Percentiles rank a stretch among this genome's conserved stretches.
Conservation (phyloP, 139 green algal genomes). For the Micromonas commoda region DNA sequence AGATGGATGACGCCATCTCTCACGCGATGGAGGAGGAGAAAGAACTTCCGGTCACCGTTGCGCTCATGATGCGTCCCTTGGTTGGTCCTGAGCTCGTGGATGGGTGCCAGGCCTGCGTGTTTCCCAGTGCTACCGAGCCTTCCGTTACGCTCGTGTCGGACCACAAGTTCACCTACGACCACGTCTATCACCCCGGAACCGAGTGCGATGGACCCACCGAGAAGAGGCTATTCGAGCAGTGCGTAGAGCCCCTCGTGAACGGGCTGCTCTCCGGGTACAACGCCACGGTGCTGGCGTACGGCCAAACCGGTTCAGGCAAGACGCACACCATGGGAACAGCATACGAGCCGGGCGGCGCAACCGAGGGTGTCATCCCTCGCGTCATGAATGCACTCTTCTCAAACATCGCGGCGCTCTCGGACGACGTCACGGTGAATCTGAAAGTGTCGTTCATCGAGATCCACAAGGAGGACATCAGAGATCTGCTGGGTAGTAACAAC, state of each 20-base stretch:
- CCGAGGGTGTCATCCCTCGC: conserved; percentile 4
- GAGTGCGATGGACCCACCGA: neutral
- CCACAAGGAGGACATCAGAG: conserved; percentile 28
- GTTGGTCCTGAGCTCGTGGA: conserved; percentile 13
- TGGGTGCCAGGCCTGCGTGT: neutral
- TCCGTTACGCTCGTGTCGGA: neutral
- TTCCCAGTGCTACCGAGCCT: neutral
- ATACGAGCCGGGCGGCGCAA: neutral
- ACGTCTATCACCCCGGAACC: neutral
- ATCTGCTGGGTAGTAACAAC: conserved; percentile 1
- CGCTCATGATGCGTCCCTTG: conserved; percentile 15
- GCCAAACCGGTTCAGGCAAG: conserved; percentile 32
- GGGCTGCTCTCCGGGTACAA: conserved; percentile 20
- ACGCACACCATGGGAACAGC: conserved; percentile 31
- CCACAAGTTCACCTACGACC: conserved; percentile 25
- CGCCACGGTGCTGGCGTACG: conserved; percentile 28
- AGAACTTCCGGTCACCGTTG: neutral
- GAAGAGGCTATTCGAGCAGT: conserved; percentile 7
- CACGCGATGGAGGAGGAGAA: neutral
- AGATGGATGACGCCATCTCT: neutral
- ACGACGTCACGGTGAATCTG: neutral
- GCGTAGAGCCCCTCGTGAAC: neutral
- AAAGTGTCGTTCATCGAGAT: conserved; percentile 19
- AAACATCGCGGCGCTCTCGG: neutral
- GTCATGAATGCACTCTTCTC: conserved; percentile 9